These are phyloP conservation scores for Cyclotella kingstonii DNA, from an alignment of 108 stramenopile genomes.

Conservation along the genomic window DNA sequence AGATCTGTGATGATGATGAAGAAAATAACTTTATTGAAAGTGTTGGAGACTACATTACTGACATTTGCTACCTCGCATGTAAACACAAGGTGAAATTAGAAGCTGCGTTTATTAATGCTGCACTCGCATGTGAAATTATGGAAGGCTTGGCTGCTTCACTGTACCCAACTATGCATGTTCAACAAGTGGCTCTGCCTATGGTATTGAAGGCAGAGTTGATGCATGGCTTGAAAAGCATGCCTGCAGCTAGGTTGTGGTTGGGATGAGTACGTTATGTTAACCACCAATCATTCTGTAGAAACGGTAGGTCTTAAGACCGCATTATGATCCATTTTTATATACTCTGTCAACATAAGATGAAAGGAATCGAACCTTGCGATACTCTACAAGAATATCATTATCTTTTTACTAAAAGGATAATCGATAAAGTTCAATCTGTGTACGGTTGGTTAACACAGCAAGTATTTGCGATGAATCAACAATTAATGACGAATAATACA, in stretches of 20 bases:
- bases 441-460: no score
- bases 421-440: no score
- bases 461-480: no score
- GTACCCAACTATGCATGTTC: constrained; percentile 72
- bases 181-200: constrained; percentile 73
- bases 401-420: no score
- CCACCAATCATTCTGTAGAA: no score
- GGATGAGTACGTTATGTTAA: neutral
- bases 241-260: constrained; percentile 22
- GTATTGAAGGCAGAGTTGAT: constrained; percentile 83
- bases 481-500: no score
- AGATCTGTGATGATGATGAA: constrained; percentile 62
- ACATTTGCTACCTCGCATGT: constrained; percentile 88
- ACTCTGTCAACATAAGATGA: no score
- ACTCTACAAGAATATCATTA: no score
- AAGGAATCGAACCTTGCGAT: no score
- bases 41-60: constrained; percentile 84
- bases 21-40: constrained; percentile 87
- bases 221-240: constrained; percentile 64
- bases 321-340: no score
- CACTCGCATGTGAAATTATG: constrained; percentile 87
- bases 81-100: constrained; percentile 80
- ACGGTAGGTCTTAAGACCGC: neutral
- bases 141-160: constrained; percentile 77
- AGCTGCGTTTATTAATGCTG: constrained; percentile 82